Conservation (phyloP, 2,329 filamentous ascomycete genomes). For the Aurifilum marmelostoma region DNA sequence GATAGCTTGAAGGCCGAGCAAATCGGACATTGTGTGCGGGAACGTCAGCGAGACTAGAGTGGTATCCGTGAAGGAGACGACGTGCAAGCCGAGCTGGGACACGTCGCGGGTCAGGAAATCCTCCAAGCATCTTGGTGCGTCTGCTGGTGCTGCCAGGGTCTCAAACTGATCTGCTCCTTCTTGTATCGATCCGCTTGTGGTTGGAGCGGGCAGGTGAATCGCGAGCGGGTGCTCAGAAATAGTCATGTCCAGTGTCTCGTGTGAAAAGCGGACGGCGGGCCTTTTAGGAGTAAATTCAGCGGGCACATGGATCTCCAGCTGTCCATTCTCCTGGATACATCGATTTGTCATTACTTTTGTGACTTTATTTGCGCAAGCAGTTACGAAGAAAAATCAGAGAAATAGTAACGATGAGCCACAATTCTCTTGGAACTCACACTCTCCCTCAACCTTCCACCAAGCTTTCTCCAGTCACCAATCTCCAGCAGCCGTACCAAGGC, state of each 20-base stretch:
- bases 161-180: constrained; percentile 34
- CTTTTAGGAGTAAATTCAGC: constrained; percentile 35
- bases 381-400: not conserved
- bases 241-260: constrained; percentile 39
- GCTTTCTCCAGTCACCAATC: constrained; percentile 48
- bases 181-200: constrained; percentile 37
- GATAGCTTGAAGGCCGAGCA: constrained; percentile 46
- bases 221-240: constrained; percentile 48
- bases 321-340: constrained; percentile 28
- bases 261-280: constrained; percentile 47
- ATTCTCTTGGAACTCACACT: constrained; percentile 38
- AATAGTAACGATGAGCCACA: constrained; percentile 19
- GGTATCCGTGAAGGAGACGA: constrained; percentile 52
- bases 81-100: constrained; percentile 51
- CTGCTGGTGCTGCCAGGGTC: constrained; percentile 33
- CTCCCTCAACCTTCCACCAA: constrained; percentile 48
- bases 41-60: constrained; percentile 52
- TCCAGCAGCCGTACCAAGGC: constrained; percentile 44
- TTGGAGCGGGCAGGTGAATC: constrained; percentile 40
- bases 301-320: constrained; percentile 41
- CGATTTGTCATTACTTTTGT: not conserved
- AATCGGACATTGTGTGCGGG: constrained; percentile 54
- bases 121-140: constrained; percentile 38
- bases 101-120: constrained; percentile 47
- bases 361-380: not conserved